phyloP scores from a whole-genome alignment of 1,284 basidiomycete species.

The Marasmius sp. region DNA sequence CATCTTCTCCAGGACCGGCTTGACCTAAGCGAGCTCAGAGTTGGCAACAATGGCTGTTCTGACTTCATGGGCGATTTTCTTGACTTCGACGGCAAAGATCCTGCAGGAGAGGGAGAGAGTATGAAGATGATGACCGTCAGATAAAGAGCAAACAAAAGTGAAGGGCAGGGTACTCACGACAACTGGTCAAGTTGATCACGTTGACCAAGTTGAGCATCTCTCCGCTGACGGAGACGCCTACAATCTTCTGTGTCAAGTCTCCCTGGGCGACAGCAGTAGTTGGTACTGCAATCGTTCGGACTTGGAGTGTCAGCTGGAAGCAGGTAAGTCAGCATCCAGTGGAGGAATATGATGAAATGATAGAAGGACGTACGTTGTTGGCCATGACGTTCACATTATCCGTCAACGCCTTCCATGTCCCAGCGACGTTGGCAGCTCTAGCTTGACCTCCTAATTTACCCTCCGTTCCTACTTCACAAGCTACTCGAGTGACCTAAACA shows the following conservation, averaged over 20 bases:
- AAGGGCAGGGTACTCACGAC: slow-evolving; percentile 32
- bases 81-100: slow-evolving; percentile 83
- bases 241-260: slow-evolving; percentile 93
- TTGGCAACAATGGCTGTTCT: too few relatives aligned
- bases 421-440: slow-evolving; percentile 87
- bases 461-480: slow-evolving; percentile 85
- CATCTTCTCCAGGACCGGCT: too few relatives aligned
- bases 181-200: slow-evolving; percentile 95
- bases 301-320: slow-evolving; percentile 85
- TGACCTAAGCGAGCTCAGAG: too few relatives aligned
- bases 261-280: slow-evolving; percentile 95
- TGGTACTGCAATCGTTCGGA: slow-evolving; percentile 91
- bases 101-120: too few relatives aligned
- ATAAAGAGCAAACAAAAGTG: too few relatives aligned
- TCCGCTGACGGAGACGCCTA: slow-evolving; percentile 89
- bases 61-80: slow-evolving; percentile 93
- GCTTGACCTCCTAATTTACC: slow-evolving; percentile 88
- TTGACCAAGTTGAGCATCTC: slow-evolving; percentile 94
- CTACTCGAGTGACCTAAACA: slow-evolving; percentile 68
- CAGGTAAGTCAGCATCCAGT: slow-evolving; percentile 4
- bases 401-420: slow-evolving; percentile 97
- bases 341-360: too few relatives aligned
- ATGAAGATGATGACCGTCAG: too few relatives aligned
- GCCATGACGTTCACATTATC: slow-evolving; percentile 94
- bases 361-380: slow-evolving; percentile 57